phyloP scores from a whole-genome alignment of 2,329 filamentous ascomycete genomes.

The Cytospora leucostoma region DNA sequence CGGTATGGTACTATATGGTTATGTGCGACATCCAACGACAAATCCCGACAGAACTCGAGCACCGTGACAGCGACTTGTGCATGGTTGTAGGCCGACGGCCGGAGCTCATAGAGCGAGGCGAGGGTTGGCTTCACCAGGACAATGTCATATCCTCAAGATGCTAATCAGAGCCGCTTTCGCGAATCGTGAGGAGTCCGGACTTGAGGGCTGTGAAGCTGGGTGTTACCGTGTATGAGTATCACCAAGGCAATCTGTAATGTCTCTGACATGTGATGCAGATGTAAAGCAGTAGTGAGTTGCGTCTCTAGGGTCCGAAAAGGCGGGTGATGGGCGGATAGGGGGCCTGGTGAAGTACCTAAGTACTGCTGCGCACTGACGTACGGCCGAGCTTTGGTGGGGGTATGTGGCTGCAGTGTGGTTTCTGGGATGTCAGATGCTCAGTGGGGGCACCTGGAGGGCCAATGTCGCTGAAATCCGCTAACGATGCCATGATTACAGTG shows the following conservation, averaged over 20 bases:
- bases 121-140: conserved; percentile 6
- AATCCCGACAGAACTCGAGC: conserved; percentile 19
- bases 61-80: conserved; percentile 19
- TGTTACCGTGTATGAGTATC: neutral
- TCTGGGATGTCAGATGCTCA: too few relatives aligned
- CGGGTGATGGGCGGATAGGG: neutral
- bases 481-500: too few relatives aligned
- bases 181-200: neutral
- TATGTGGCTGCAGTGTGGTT: neutral
- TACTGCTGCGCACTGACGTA: neutral
- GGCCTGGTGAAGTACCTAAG: neutral
- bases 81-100: conserved; percentile 17
- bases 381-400: neutral
- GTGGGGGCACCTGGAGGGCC: too few relatives aligned
- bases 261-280: conserved; percentile 17
- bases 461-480: too few relatives aligned
- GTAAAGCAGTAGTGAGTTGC: neutral
- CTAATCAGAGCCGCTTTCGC: neutral
- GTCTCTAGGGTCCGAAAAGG: neutral
- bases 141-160: neutral
- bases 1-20: conserved; percentile 14
- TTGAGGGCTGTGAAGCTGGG: neutral
- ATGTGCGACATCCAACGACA: conserved; percentile 23
- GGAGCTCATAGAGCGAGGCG: neutral
- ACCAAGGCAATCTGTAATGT: neutral